Evolutionary conservation across 2,329 filamentous ascomycete genomes (phyloP), one percentile per base, ranked within the genome.

Genomic region (Aureobasidium leucospermi): DNA sequence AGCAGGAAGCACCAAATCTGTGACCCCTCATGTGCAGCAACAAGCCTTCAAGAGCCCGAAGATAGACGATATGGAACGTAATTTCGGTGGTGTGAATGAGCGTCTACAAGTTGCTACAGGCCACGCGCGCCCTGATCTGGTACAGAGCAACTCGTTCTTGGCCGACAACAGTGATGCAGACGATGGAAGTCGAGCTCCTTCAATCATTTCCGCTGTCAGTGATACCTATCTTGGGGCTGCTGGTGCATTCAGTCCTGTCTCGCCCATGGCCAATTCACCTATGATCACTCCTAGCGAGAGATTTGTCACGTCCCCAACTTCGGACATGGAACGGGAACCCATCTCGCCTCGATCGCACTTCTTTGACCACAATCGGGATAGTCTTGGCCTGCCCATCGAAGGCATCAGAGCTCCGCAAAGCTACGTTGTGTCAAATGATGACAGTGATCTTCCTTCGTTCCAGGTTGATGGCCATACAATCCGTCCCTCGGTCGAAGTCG

Each of bases 91-190:
- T 13, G 68, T 45, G 61, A 66, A 34, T 63, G 63, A 52, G 67
- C 70, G 57, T 67, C 69, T 38, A 47, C 68, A 34, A 70, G 65
- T 61, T 61, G 60, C 42, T 63, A 61, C 43, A 65, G 69, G 29
- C 29, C 62, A 55, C 62, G 63, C 31, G 3, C 57, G 57, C 2
- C 57, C 57, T 43, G 43, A 62, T 31, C 51, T 62, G 52, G 51
- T 57, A 13, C 47, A 59, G 36, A 46, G 41, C 42, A 58, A 76
- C 58, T 78, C 79, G 5, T 81, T 81, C 67, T 75, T 81, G 49
- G 73, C 78, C 55, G 81, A 81, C 63, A 79, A 74, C 66, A 82
- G 78, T 63, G 79, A 81, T 63, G 78, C 79, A 51, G 79, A 78
- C 62, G 75, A 76, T 60, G 23, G 23, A 23, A 71, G 70, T 59